Percentiles rank a stretch among this genome's conserved stretches.
Conservation (phyloP, 495 filamentous ascomycete species). For the Baudoinia panamericana region DNA sequence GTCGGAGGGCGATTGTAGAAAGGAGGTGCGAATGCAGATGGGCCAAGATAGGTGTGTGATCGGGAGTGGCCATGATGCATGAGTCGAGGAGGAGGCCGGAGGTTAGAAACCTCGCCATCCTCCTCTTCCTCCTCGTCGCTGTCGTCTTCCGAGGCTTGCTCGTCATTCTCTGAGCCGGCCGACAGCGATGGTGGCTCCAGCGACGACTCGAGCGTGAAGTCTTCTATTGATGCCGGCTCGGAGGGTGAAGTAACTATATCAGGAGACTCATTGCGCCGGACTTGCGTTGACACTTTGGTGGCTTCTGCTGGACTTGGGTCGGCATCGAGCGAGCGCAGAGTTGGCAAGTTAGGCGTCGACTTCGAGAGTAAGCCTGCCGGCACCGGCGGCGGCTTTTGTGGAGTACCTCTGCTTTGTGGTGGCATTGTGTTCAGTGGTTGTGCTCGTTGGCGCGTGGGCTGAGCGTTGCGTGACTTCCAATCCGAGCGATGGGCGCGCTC, state of each 20-base stretch:
- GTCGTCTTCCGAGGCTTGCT: conserved; percentile 11
- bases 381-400: conserved; percentile 8
- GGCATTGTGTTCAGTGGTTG: conserved; percentile 24
- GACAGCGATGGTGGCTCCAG: conserved; percentile 15
- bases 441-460: too few species aligned
- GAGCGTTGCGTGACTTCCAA: too few species aligned
- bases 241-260: conserved; percentile 23
- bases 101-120: conserved; percentile 15
- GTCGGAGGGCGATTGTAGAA: conserved; percentile 38
- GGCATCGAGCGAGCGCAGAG: conserved; percentile 19
- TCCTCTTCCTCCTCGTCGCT: conserved; percentile 12
- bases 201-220: conserved; percentile 20
- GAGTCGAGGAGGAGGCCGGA: conserved; percentile 20
- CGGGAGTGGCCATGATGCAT: conserved; percentile 18
- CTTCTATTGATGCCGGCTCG: conserved; percentile 25
- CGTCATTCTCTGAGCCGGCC: conserved; percentile 12
- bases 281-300: background rate
- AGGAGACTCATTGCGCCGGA: conserved; percentile 12
- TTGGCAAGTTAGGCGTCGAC: conserved; percentile 31
- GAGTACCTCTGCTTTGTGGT: conserved; percentile 28
- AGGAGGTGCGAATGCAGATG: conserved; percentile 29
- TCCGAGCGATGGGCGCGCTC: too few species aligned
- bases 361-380: conserved; percentile 28
- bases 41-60: conserved; percentile 26
- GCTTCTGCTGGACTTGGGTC: conserved; percentile 2